Conservation (phyloP, 768 basidiomycete species). For the Pholiota conissans region DNA sequence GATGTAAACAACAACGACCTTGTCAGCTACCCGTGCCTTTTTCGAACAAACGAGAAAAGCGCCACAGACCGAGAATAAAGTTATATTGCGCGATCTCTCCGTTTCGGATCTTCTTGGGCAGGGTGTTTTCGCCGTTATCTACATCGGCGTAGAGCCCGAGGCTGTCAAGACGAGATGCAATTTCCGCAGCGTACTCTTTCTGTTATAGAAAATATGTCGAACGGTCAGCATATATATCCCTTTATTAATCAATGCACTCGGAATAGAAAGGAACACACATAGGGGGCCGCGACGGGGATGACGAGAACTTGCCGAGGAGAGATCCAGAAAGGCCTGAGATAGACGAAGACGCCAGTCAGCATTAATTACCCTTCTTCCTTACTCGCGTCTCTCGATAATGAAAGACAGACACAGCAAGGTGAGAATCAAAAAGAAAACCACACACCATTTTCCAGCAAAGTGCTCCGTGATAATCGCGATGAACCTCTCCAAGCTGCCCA, state of each 20-base stretch:
- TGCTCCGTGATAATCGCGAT: slow-evolving; percentile 97
- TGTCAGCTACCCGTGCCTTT: no score
- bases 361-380: background rate
- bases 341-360: slow-evolving; percentile 1
- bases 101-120: slow-evolving; percentile 96
- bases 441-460: slow-evolving; percentile 95
- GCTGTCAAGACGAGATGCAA: slow-evolving; percentile 64
- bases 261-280: slow-evolving; percentile 55
- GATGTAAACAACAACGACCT: no score
- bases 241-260: background rate
- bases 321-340: slow-evolving; percentile 92
- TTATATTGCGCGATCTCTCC: slow-evolving; percentile 98
- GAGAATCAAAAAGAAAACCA: slow-evolving; percentile 10
- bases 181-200: slow-evolving; percentile 89
- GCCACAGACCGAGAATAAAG: slow-evolving; percentile 83
- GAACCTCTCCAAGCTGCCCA: slow-evolving; percentile 93
- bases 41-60: background rate
- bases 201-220: slow-evolving; percentile 29
- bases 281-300: slow-evolving; percentile 89
- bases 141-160: slow-evolving; percentile 87
- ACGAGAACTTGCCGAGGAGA: slow-evolving; percentile 95
- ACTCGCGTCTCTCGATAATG: background rate
- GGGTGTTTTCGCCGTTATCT: slow-evolving; percentile 88
- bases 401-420: background rate
- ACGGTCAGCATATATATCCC: background rate